Base-by-base conservation (phyloP, 1,284 basidiomycete species). In the Trichosporon ovoides region DNA sequence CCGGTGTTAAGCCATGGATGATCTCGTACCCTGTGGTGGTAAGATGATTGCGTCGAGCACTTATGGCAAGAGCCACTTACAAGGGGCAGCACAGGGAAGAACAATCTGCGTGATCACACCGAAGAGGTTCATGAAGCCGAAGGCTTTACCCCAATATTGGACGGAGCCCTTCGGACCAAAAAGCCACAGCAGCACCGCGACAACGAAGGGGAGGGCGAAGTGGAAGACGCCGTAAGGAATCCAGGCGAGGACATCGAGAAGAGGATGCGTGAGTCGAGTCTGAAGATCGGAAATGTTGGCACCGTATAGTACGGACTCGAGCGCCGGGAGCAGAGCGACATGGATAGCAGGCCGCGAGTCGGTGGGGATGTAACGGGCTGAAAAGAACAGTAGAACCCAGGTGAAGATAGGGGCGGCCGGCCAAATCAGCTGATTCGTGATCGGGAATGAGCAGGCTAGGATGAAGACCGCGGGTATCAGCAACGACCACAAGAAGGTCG, bases 231-330 rank as follows among this genome's bases (percentile, higher is more conserved):
- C 96, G 72, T 98, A 98, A 0, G 95, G 94, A 1, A 98, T 73
- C 95, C 95, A 98, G 0, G 94, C 94, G 55, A 96, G 72, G 61
- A 98, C 83, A 73, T 98, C 95, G 53, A 98, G 84, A 24, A 91
- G 67, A 3, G 93, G 90, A 70, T 96, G 89, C 3, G 94, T 97
- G 77, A 87, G 92, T 18, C 92, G 84, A 3, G 94, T 98, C 62
- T 98, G 85, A 71, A 98, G 88, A 77, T 97, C 93, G 35, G 90
- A 93, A 62, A 98, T 94, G 79, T 97, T 98, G 53, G 92, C 94
- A 11, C 95, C 95, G 74, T 96, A 98, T 28, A 96, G 82, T 33
- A 96, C 91, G 10, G 88, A 87, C 75, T 98, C 95, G 57, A 98
- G 84, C 0, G 94, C 95, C 0, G 95, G 95, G 3, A 98, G 84